These are phyloP conservation scores for Sporothrix pseudoabietina DNA, from an alignment of 2,329 filamentous ascomycete species.

Conservation along the genomic window DNA sequence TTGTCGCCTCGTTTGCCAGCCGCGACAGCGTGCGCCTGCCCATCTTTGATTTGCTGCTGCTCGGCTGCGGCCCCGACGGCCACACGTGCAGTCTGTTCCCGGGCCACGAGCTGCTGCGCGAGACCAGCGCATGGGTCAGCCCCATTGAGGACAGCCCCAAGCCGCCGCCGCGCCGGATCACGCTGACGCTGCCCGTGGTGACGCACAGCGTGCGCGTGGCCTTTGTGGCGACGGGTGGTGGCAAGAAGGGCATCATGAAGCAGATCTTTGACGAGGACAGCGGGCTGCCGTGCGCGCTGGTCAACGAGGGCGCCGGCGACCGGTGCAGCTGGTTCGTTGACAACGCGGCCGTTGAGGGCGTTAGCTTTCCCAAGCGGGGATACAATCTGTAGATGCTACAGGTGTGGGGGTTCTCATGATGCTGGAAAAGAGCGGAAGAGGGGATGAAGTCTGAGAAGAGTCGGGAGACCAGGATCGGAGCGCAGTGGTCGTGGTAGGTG, in stretches of 20 bases:
- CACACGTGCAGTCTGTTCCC: conserved; percentile 98
- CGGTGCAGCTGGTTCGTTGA: conserved; percentile 97
- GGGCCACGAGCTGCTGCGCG: conserved; percentile 80
- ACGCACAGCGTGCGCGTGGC: conserved; percentile 82
- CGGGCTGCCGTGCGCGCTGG: conserved; percentile 79
- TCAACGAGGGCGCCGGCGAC: conserved; percentile 82
- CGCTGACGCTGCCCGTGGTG: conserved; percentile 87
- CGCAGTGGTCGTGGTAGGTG: neutral
- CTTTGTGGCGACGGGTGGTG: conserved; percentile 86
- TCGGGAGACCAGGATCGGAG: neutral
- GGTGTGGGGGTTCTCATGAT: neutral
- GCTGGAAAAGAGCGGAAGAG: neutral
- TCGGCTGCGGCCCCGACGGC: conserved; percentile 93
- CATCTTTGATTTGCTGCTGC: conserved; percentile 89
- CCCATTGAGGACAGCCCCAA: conserved; percentile 93
- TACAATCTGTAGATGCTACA: conserved; percentile 49
- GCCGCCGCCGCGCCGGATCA: conserved; percentile 87
- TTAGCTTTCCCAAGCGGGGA: conserved; percentile 76
- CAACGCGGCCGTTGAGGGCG: conserved; percentile 78
- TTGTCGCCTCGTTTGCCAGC: conserved; percentile 83
- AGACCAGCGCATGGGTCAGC: conserved; percentile 88
- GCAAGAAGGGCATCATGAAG: conserved; percentile 91
- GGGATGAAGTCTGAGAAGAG: neutral
- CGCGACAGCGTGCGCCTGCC: conserved; percentile 93
- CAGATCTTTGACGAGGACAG: conserved; percentile 85